Percentiles rank a stretch among this genome's conserved stretches.
phyloP scores from a whole-genome alignment of 225 moss, liverwort and hornwort genomes.

The Marchantia paleacea region DNA sequence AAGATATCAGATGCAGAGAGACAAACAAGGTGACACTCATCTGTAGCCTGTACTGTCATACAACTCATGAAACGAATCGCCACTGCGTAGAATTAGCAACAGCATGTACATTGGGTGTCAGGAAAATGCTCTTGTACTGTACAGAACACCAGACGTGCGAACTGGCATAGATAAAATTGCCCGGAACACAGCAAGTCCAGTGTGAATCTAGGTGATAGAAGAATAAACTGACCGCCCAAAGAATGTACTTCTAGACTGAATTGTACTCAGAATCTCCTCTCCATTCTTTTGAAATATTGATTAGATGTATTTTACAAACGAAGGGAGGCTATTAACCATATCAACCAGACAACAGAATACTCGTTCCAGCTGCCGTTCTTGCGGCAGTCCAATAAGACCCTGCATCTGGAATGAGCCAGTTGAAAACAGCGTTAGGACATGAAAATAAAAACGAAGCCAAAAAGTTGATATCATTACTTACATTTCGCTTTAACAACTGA shows the following conservation, averaged over 20 bases:
- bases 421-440: background rate
- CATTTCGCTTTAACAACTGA: background rate
- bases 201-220: constrained; percentile 9
- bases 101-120: background rate
- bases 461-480: background rate
- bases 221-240: constrained; percentile 11
- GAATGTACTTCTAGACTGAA: background rate
- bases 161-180: background rate
- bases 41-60: background rate
- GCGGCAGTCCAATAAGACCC: constrained; percentile 79
- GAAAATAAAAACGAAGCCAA: background rate
- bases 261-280: background rate
- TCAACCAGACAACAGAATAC: constrained; percentile 81
- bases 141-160: constrained; percentile 12
- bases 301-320: constrained; percentile 84
- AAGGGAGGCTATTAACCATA: constrained; percentile 79
- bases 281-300: constrained; percentile 1
- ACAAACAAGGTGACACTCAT: background rate
- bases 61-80: constrained; percentile 5
- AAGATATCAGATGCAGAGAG: too few relatives aligned
- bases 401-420: constrained; percentile 49
- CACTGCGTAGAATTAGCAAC: background rate
- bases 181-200: background rate
- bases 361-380: constrained; percentile 80
- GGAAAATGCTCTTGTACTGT: background rate